Evolutionary conservation across 179 eudicot species (phyloP).

Genomic region (Beta lomatogona): DNA sequence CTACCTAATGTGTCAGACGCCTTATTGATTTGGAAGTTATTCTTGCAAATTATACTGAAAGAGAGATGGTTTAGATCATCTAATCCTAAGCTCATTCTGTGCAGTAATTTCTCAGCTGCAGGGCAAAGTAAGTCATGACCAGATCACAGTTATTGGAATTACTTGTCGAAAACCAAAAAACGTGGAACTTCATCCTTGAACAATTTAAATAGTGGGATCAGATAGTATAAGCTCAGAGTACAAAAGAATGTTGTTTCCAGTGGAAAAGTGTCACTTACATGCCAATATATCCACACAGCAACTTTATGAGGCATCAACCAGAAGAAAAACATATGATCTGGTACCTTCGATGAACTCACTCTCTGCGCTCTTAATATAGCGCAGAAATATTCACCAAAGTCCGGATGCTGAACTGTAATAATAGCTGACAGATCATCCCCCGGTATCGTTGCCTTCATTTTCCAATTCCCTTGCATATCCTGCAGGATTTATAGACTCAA

Average conservation of each 20-base stretch:
- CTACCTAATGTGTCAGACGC: neutral
- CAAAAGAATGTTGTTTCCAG: neutral
- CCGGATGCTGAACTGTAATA: conserved; percentile 75
- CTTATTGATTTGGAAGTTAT: neutral
- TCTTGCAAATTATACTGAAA: neutral
- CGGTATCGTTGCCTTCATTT: conserved; percentile 62
- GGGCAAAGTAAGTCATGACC: too few species aligned
- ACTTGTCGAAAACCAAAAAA: neutral
- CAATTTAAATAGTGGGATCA: neutral
- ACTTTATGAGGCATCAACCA: conserved; percentile 99
- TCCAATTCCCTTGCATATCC: conserved; percentile 97
- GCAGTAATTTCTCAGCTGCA: neutral
- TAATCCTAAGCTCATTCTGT: neutral
- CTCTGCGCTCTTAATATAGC: conserved; percentile 72
- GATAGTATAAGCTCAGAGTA: neutral
- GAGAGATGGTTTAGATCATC: neutral
- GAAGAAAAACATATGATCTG: conserved; percentile 59
- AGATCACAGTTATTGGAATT: neutral
- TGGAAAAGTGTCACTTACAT: conserved; percentile 53
- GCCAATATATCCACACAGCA: conserved; percentile 96
- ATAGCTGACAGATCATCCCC: conserved; percentile 59
- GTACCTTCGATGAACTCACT: conserved; percentile 42
- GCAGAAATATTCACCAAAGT: conserved; percentile 73
- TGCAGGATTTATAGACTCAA: conserved; percentile 25
- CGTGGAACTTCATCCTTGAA: neutral